phyloP scores from a whole-genome alignment of 306 rosid species.

The Gastrolobium bilobum region DNA sequence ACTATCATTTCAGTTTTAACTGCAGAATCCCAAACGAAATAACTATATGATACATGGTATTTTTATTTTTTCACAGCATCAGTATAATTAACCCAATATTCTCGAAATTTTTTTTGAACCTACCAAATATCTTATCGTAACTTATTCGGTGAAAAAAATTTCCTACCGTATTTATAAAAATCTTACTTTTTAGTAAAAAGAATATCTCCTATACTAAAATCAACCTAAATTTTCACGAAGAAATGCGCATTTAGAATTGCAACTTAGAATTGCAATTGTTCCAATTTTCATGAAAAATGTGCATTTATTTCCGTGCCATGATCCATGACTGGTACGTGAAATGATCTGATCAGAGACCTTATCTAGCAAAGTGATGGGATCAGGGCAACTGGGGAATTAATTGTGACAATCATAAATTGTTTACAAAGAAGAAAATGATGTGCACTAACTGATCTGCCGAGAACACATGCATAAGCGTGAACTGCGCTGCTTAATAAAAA shows the following conservation, averaged over 20 bases:
- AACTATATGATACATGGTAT: no score
- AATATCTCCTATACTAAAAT: no score
- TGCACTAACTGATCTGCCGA: slow-evolving; percentile 45
- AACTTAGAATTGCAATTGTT: slow-evolving; percentile 6
- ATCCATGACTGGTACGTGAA: slow-evolving; percentile 30
- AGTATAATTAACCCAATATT: no score
- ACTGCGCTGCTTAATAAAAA: slow-evolving; percentile 6
- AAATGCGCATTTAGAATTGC: neutral
- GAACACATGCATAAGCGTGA: slow-evolving; percentile 56
- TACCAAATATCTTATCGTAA: no score
- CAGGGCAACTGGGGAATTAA: slow-evolving; percentile 21
- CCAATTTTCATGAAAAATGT: neutral
- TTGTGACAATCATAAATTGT: slow-evolving; percentile 27
- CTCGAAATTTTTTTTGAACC: no score
- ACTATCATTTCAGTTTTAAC: no score
- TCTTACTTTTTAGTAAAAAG: no score
- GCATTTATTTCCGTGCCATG: slow-evolving; percentile 32
- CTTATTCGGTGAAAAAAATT: no score
- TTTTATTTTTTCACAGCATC: no score
- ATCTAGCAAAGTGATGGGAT: slow-evolving; percentile 50
- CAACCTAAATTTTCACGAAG: neutral
- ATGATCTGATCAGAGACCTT: neutral
- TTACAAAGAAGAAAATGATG: slow-evolving; percentile 39
- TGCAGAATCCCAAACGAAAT: no score
- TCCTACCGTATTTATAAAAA: no score